phyloP scores from a whole-genome alignment of 352 stramenopile species.

The Phytophthora boehmeriae region DNA sequence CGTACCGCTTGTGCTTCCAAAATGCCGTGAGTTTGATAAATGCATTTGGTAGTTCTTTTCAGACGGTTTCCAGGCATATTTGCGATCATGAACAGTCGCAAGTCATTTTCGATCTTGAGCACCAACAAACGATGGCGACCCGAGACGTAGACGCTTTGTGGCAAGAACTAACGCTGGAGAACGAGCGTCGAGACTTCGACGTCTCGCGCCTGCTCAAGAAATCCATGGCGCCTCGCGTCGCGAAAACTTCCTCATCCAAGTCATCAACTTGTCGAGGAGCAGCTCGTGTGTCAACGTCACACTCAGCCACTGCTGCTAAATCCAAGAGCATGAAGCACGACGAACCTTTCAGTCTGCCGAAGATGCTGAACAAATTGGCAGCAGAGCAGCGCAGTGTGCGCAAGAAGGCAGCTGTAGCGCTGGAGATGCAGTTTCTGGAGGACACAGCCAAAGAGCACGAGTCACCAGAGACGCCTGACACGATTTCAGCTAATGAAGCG shows the following conservation, averaged over 20 bases:
- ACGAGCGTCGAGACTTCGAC: slow-evolving; percentile 22
- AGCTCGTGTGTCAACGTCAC: slow-evolving; percentile 1
- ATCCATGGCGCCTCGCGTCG: slow-evolving; percentile 32
- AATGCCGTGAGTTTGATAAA: too few species aligned
- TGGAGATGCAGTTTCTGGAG: slow-evolving; percentile 54
- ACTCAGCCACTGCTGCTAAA: slow-evolving; percentile 1
- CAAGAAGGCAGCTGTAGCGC: slow-evolving; percentile 60
- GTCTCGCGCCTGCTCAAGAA: slow-evolving; percentile 46
- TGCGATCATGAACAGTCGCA: slow-evolving; percentile 2
- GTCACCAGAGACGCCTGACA: slow-evolving; percentile 3
- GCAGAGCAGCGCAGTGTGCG: slow-evolving; percentile 55
- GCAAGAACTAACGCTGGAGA: slow-evolving; percentile 51
- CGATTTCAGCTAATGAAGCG: neutral
- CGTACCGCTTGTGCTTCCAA: too few species aligned
- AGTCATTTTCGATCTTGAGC: slow-evolving; percentile 16
- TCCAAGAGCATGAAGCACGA: slow-evolving; percentile 3
- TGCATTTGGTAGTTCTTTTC: too few species aligned
- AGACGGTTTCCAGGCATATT: too few species aligned
- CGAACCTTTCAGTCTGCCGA: slow-evolving; percentile 45
- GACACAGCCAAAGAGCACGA: slow-evolving; percentile 1
- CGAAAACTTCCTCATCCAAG: slow-evolving; percentile 10
- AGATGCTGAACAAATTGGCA: slow-evolving; percentile 63
- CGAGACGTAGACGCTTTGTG: slow-evolving; percentile 51
- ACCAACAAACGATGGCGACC: slow-evolving; percentile 15
- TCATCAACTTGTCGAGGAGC: neutral